These are phyloP conservation scores for Trifolium pratense DNA, from an alignment of 306 rosid genomes.

Conservation along the genomic window DNA sequence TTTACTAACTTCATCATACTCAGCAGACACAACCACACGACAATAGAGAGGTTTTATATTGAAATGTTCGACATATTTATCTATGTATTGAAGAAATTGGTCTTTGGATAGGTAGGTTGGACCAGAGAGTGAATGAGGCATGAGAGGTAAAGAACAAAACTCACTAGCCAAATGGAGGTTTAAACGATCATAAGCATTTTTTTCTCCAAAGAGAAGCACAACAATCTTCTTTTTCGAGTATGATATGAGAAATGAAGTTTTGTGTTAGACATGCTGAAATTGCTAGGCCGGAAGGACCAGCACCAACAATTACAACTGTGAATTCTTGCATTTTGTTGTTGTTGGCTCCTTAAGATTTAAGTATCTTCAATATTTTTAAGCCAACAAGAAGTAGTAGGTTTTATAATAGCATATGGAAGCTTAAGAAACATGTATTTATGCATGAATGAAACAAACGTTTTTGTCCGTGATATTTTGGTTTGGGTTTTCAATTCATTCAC, in stretches of 20 bases:
- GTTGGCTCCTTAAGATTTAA: background rate
- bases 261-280: no score
- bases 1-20: background rate
- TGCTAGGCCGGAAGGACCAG: no score
- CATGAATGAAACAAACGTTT: background rate
- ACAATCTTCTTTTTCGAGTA: no score
- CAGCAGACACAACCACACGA: constrained; percentile 41
- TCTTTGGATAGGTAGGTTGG: constrained; percentile 46
- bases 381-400: background rate
- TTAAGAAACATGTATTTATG: background rate
- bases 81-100: constrained; percentile 42
- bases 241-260: no score
- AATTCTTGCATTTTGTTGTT: constrained; percentile 31
- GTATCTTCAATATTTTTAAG: background rate
- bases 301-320: background rate
- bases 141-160: constrained; percentile 45
- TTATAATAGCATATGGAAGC: background rate
- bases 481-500: no score
- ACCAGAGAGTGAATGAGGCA: constrained; percentile 33
- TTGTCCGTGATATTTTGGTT: background rate
- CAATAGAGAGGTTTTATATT: constrained; percentile 43
- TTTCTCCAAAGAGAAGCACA: no score
- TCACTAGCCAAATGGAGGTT: constrained; percentile 55
- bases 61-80: constrained; percentile 40
- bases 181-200: background rate